Base-by-base conservation (phyloP, 1,284 basidiomycete species). In the Laetiporus sulphureus region DNA sequence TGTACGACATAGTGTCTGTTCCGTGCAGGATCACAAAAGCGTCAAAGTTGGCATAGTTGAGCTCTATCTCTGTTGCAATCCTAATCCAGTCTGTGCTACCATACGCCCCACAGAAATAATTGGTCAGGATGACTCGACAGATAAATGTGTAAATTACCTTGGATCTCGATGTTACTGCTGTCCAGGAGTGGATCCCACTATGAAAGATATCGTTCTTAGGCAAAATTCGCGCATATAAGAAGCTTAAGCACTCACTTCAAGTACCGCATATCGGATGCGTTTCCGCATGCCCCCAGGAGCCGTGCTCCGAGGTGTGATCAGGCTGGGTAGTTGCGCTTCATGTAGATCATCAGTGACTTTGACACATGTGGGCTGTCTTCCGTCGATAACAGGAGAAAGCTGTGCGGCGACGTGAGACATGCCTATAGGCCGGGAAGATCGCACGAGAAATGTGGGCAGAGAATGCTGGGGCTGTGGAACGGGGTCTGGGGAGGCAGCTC, bases 1-100 rank as follows among this genome's bases (percentile, higher is more conserved):
- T 87, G 62, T 91, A 94, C 2, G 83, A 78, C 88, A 93, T 93
- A 0, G 91, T 94, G 55, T 94, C 91, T n/a, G 89, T 91, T 27
- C 92, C 92, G 60, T 96, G 92, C 8, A 96, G 67, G 23, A 96
- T 70, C 20, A 96, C 83, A 57, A 96, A 96, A 0, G 87, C 89
- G 56, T 96, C 92, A 56, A 91, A 96, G 15, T 69, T 60, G 35
- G 66, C 55, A 53, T 94, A 93, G 59, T 95, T 95, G 38, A 92
- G 75, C 55, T 93, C 90, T 46, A 96, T 91, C 57, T 96, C 93
- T 4, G 79, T 83, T 0, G 90, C 87, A 29, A 96, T 83, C 5
- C 87, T 73, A 49, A 92, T 83, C 89, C 91, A 95, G 57, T 94
- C 91, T 83, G 58, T 50, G 22, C 53, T 48, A 48, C 44, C 42